These are phyloP conservation scores for Penicillium sp. DNA, from an alignment of 2,329 filamentous ascomycete species.

Conservation along the genomic window DNA sequence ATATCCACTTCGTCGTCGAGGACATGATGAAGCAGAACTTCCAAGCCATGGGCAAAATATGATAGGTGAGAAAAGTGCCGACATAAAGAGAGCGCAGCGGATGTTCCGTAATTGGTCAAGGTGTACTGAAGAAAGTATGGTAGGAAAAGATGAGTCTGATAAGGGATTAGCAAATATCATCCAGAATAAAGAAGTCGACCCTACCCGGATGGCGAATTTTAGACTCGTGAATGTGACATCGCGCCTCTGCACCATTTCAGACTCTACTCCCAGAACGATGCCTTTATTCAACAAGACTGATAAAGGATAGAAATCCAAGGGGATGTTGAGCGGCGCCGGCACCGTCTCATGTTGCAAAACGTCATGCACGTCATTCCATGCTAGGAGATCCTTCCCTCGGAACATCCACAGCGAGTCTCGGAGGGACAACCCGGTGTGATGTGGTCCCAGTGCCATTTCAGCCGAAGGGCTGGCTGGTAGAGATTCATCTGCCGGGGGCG, in stretches of 20 bases:
- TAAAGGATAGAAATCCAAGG: slow-evolving; percentile 91
- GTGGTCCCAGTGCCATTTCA: slow-evolving; percentile 41
- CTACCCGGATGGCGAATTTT: slow-evolving; percentile 77
- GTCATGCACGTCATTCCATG: slow-evolving; percentile 84
- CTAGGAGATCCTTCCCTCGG: slow-evolving; percentile 75
- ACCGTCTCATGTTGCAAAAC: slow-evolving; percentile 71
- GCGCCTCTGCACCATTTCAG: slow-evolving; percentile 85
- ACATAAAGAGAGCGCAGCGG: slow-evolving; percentile 73
- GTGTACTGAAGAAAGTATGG: slow-evolving; percentile 80
- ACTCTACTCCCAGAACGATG: slow-evolving; percentile 82
- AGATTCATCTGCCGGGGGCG: slow-evolving; percentile 44
- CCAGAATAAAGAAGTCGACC: background rate
- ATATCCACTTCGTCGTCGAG: slow-evolving; percentile 90
- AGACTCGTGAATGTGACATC: slow-evolving; percentile 89
- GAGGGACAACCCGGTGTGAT: slow-evolving; percentile 52
- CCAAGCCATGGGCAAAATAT: slow-evolving; percentile 89
- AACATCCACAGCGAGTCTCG: slow-evolving; percentile 92
- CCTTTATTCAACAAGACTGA: slow-evolving; percentile 84
- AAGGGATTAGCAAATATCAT: slow-evolving; percentile 7
- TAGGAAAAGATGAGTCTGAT: slow-evolving; percentile 88
- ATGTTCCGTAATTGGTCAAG: slow-evolving; percentile 67
- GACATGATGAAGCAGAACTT: slow-evolving; percentile 86
- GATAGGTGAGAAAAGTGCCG: slow-evolving; percentile 79
- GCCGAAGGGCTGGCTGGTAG: slow-evolving; percentile 47
- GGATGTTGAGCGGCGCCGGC: slow-evolving; percentile 66